Evolutionary conservation across 805 yeast species (phyloP).

Genomic region (Candida pseudofarinosa): DNA sequence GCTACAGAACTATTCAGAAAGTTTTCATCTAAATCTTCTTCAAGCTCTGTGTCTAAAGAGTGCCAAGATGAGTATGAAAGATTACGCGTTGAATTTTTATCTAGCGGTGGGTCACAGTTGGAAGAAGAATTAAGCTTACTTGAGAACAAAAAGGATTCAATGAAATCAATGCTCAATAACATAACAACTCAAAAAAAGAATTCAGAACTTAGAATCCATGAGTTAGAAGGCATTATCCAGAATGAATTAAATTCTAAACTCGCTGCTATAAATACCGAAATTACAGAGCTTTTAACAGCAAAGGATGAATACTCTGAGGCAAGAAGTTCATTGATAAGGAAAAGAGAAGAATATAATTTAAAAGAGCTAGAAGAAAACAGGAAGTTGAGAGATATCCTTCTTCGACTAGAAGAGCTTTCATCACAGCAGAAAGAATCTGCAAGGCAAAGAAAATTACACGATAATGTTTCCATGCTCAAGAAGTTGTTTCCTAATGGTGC

Average conservation of each 20-base stretch:
- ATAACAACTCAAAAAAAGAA: conserved; percentile 27
- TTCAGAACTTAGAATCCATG: conserved; percentile 35
- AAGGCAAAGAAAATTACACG: conserved; percentile 65
- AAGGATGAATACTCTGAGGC: conserved; percentile 22
- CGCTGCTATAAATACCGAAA: conserved; percentile 23
- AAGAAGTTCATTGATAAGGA: conserved; percentile 25
- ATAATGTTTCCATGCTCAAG: conserved; percentile 64
- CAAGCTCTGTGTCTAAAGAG: conserved; percentile 6
- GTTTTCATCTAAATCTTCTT: conserved; percentile 21
- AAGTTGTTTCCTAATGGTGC: conserved; percentile 71
- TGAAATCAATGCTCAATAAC: conserved; percentile 22
- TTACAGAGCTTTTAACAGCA: conserved; percentile 25
- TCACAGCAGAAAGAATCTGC: conserved; percentile 75
- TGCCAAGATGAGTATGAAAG: conserved; percentile 49
- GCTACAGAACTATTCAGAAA: conserved; percentile 26
- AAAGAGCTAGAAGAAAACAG: conserved; percentile 62
- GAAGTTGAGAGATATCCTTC: conserved; percentile 55
- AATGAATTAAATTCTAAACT: conserved; percentile 35
- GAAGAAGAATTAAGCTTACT: conserved; percentile 46
- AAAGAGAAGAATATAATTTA: conserved; percentile 32
- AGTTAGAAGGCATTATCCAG: conserved; percentile 31
- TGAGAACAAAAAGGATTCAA: conserved; percentile 42
- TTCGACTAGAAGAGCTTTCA: conserved; percentile 64
- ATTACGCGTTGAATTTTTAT: conserved; percentile 54
- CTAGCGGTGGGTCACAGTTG: conserved; percentile 53